Evolutionary conservation across 371 early-diverging fungal genomes (phyloP).

Genomic region (Batrachochytrium dendrobatidis): DNA sequence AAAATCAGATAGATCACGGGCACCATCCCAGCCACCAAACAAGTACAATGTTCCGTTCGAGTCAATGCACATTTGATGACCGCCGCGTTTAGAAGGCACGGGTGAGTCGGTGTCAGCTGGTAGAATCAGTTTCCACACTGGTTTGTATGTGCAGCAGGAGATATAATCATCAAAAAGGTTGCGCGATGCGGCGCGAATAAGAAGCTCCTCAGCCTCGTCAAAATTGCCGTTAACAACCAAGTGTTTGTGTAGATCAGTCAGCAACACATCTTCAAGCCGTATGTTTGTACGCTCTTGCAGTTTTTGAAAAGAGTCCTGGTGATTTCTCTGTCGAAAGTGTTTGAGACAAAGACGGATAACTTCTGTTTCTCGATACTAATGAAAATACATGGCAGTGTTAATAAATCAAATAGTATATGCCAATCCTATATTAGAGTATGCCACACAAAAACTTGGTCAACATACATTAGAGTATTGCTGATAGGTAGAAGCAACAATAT

Average conservation of each 20-base stretch:
- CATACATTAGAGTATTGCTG: slow-evolving; percentile 60
- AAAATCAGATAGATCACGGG: slow-evolving; percentile 78
- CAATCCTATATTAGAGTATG: background rate
- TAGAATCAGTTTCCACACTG: slow-evolving; percentile 60
- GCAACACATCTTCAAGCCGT: slow-evolving; percentile 68
- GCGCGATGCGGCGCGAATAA: slow-evolving; percentile 48
- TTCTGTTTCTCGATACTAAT: slow-evolving; percentile 65
- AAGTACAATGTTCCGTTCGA: slow-evolving; percentile 72
- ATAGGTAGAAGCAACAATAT: slow-evolving; percentile 54
- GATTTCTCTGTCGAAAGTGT: slow-evolving; percentile 77
- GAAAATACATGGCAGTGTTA: background rate
- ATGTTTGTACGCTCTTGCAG: slow-evolving; percentile 56
- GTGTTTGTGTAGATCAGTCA: slow-evolving; percentile 62
- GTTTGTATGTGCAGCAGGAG: slow-evolving; percentile 54
- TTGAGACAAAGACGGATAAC: slow-evolving; percentile 78
- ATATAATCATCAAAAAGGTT: slow-evolving; percentile 67
- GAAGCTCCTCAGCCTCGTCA: slow-evolving; percentile 56
- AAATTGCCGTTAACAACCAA: slow-evolving; percentile 69
- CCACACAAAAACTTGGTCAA: background rate
- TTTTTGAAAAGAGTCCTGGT: slow-evolving; percentile 59
- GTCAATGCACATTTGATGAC: slow-evolving; percentile 96
- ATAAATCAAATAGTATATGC: background rate
- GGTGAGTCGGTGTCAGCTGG: slow-evolving; percentile 12
- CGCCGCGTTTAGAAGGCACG: slow-evolving; percentile 64
- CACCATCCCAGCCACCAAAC: slow-evolving; percentile 95